phyloP scores from a whole-genome alignment of 176 grass and related monocot species.

The Poa annua region DNA sequence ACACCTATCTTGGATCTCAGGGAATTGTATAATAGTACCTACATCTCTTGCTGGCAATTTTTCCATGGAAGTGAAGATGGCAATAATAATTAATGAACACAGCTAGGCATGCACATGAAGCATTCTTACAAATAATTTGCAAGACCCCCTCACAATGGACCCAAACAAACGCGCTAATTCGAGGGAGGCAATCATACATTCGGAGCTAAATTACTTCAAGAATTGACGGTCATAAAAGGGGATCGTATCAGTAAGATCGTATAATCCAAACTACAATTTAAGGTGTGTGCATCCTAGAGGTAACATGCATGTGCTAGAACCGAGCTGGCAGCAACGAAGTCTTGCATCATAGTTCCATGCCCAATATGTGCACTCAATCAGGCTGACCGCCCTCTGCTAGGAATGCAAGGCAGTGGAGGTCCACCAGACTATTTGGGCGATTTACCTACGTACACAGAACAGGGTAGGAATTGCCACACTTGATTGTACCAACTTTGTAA shows the following conservation, averaged over 20 bases:
- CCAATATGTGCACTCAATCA: not conserved
- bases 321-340: not conserved
- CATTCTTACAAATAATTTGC: slow-evolving; percentile 8
- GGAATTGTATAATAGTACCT: slow-evolving; percentile 17
- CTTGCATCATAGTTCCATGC: no score
- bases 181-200: not conserved
- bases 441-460: not conserved
- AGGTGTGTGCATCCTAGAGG: not conserved
- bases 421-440: not conserved
- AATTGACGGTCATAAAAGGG: not conserved
- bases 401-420: not conserved
- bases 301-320: slow-evolving; percentile 23
- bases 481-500: not conserved
- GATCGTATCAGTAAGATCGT: not conserved
- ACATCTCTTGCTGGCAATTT: slow-evolving; percentile 10
- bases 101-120: not conserved
- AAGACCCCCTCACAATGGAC: not conserved
- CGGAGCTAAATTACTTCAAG: not conserved
- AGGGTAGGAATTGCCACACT: not conserved
- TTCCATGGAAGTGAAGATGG: not conserved
- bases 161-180: not conserved
- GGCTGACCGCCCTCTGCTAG: not conserved
- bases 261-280: not conserved
- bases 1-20: slow-evolving; percentile 28
- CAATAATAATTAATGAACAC: slow-evolving; percentile 29